A percentile compares a stretch with the other conserved stretches of the same genome.
Conservation (phyloP, 2,329 filamentous ascomycete species). For the Ploettnerulaceae sp. region DNA sequence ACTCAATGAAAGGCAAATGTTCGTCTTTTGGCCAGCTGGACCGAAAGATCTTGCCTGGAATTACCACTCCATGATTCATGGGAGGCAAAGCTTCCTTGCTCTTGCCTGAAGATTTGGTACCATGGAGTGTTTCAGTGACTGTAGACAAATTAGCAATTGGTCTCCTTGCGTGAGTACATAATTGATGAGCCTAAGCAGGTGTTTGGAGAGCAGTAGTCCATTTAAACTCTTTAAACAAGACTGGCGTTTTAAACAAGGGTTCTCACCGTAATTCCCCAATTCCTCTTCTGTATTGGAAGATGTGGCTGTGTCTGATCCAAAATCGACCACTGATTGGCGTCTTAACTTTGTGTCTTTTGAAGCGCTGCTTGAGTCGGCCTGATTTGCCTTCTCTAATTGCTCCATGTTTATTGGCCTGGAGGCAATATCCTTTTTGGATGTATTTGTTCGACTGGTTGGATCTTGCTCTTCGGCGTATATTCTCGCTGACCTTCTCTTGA, state of each 20-base stretch:
- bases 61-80: constrained; percentile 71
- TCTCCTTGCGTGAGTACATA: background rate
- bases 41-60: constrained; percentile 66
- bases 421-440: background rate
- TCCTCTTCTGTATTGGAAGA: constrained; percentile 18
- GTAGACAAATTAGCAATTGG: background rate
- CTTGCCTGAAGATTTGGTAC: constrained; percentile 16
- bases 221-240: background rate
- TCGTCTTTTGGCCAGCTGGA: constrained; percentile 72
- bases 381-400: background rate
- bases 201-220: background rate
- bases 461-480: constrained; percentile 19
- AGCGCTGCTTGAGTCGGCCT: constrained; percentile 7
- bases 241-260: background rate
- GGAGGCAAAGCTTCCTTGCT: constrained; percentile 39
- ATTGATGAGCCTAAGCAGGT: background rate
- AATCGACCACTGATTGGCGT: constrained; percentile 13
- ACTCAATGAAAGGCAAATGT: constrained; percentile 65
- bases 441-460: constrained; percentile 7
- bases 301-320: constrained; percentile 18
- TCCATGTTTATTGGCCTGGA: background rate
- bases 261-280: constrained; percentile 22
- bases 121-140: constrained; percentile 7
- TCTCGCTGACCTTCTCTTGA: constrained; percentile 20
- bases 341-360: constrained; percentile 3